These are phyloP conservation scores for Hypholoma fasciculare DNA, from an alignment of 768 basidiomycete genomes.

Conservation along the genomic window DNA sequence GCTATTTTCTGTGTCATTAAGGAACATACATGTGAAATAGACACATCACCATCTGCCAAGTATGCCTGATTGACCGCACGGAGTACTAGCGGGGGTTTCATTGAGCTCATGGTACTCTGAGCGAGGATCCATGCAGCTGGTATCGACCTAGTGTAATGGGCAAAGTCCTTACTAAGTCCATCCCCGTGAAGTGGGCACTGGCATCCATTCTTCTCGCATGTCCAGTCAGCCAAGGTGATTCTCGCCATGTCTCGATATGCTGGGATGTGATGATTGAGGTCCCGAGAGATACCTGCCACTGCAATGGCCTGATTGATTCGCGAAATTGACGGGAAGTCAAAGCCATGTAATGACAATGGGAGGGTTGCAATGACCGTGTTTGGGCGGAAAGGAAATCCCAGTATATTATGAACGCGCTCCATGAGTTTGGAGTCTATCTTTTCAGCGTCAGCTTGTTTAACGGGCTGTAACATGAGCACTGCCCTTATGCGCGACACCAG, in stretches of 20 bases:
- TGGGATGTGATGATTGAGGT: slow-evolving; percentile 24
- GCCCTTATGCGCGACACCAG: slow-evolving; percentile 18
- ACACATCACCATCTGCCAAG: slow-evolving; percentile 7
- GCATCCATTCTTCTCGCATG: slow-evolving; percentile 8
- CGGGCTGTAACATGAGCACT: slow-evolving; percentile 21
- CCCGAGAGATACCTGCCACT: slow-evolving; percentile 15
- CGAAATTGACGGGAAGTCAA: slow-evolving; percentile 23
- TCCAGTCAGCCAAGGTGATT: slow-evolving; percentile 19
- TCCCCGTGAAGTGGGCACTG: slow-evolving; percentile 4
- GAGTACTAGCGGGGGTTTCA: neutral
- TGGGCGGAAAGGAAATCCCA: slow-evolving; percentile 23
- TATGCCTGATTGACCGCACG: slow-evolving; percentile 8
- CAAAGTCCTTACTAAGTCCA: neutral
- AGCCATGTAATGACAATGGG: slow-evolving; percentile 13
- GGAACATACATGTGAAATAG: slow-evolving; percentile 5
- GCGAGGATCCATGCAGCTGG: slow-evolving; percentile 16
- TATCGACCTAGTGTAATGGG: neutral
- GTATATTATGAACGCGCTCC: slow-evolving; percentile 13
- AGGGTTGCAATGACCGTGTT: slow-evolving; percentile 22
- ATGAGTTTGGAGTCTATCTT: slow-evolving; percentile 15
- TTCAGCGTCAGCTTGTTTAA: slow-evolving; percentile 12
- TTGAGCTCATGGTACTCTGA: slow-evolving; percentile 9
- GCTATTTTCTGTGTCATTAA: slow-evolving; percentile 1
- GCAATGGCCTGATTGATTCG: slow-evolving; percentile 19
- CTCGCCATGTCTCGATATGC: slow-evolving; percentile 12